phyloP scores from a whole-genome alignment of 768 basidiomycete genomes.

The Collybiopsis confluens region DNA sequence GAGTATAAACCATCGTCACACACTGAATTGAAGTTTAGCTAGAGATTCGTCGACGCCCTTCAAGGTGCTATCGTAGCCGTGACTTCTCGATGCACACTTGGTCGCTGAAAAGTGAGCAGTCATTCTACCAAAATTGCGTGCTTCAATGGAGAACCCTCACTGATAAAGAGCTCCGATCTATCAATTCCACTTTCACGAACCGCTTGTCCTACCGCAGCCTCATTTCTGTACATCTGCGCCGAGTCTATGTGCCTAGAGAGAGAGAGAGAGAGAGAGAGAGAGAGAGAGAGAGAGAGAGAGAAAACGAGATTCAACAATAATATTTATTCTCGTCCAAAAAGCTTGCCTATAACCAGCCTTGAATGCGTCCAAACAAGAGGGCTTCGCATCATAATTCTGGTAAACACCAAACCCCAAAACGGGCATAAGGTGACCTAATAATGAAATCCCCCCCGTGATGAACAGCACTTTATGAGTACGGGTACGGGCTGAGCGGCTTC shows the following conservation, averaged over 20 bases:
- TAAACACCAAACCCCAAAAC: slow-evolving; percentile 70
- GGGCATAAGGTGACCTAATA: slow-evolving; percentile 54
- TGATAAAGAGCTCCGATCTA: slow-evolving; percentile 66
- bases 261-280: too few species aligned
- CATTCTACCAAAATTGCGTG: neutral
- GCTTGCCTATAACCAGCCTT: slow-evolving; percentile 58
- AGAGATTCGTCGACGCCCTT: slow-evolving; percentile 61
- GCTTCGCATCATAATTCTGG: slow-evolving; percentile 52
- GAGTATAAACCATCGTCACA: slow-evolving; percentile 14
- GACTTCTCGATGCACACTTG: slow-evolving; percentile 53
- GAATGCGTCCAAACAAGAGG: slow-evolving; percentile 59
- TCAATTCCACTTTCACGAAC: slow-evolving; percentile 50
- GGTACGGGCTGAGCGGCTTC: neutral
- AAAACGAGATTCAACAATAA: too few species aligned
- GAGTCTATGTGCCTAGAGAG: slow-evolving; percentile 58
- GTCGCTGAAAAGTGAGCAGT: slow-evolving; percentile 41
- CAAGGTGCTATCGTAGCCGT: slow-evolving; percentile 61
- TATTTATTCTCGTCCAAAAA: neutral
- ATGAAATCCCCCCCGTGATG: too few species aligned
- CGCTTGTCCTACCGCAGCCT: slow-evolving; percentile 57
- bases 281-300: too few species aligned
- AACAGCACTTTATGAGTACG: too few species aligned
- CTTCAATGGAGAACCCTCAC: slow-evolving; percentile 34
- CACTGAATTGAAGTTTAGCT: slow-evolving; percentile 53
- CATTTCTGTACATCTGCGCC: slow-evolving; percentile 67